Conservation (phyloP, 148 eudicot genomes). For the Suaeda aralocaspica region DNA sequence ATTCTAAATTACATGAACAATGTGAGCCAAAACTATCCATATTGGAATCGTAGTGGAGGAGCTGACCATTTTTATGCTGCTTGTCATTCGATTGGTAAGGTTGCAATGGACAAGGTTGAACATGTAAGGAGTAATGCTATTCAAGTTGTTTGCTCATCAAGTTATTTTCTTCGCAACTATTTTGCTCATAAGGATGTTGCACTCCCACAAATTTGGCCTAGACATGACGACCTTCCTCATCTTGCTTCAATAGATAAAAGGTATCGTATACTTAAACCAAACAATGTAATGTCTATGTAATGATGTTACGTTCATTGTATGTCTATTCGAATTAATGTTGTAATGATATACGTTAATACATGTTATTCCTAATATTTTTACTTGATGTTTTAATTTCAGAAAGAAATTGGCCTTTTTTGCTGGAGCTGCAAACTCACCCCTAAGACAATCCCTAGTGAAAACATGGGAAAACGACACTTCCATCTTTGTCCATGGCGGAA, state of each 20-base stretch:
- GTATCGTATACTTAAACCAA: no score
- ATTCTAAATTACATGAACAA: conserved; percentile 41
- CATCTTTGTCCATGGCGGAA: conserved; percentile 43
- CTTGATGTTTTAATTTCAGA: conserved; percentile 35
- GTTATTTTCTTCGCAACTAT: conserved; percentile 66
- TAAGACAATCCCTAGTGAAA: conserved; percentile 42
- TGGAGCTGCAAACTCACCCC: conserved; percentile 66
- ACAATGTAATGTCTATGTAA: no score
- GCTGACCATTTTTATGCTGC: conserved; percentile 88
- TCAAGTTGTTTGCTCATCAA: conserved; percentile 86
- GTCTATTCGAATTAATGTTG: no score
- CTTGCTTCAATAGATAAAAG: conserved; percentile 45
- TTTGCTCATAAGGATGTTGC: conserved; percentile 83
- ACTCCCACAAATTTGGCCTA: conserved; percentile 92
- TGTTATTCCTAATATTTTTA: not conserved
- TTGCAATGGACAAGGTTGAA: conserved; percentile 67
- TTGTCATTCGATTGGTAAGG: conserved; percentile 78
- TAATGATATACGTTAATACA: no score
- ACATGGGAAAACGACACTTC: conserved; percentile 57
- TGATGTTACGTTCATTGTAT: no score
- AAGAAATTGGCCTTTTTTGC: conserved; percentile 80
- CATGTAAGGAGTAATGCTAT: conserved; percentile 64
- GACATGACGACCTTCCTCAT: conserved; percentile 45
- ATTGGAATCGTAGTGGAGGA: conserved; percentile 76
- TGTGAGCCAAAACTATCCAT: conserved; percentile 47